Base-by-base conservation (phyloP, 2,329 filamentous ascomycete species). In the Colletotrichum chlorophyti region DNA sequence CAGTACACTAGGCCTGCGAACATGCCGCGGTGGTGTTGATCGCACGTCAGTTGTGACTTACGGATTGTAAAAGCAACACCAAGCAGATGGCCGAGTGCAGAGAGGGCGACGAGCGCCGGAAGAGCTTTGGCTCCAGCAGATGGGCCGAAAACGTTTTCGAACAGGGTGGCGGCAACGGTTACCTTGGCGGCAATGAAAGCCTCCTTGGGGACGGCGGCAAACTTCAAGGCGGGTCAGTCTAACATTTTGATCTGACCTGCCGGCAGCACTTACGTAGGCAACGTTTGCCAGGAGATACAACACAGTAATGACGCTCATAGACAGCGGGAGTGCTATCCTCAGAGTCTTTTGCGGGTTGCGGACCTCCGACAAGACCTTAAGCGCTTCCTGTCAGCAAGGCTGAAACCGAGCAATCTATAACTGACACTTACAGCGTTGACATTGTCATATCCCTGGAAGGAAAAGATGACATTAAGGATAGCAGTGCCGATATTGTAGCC, bases 321-420 rank as follows among this genome's bases (percentile, higher is more conserved):
- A 55, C 3, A 60, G 32, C 2, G 57, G 57, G 10, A 60, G 41
- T 3, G 57, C 57, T 6, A 60, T 31, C 15, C 31, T 40, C 2
- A 60, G 46, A 7, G 57, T 60, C n/a, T 42, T 47, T 21, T 60
- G 52, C n/a, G 57, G 57, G n/a, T 60, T 60, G 21, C 57, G 52
- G 10, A 60, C 51, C 41, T 60, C 57, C 3, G 52, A 60, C 3
- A 60, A 34, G 1, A 60, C 49, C 43, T 59, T 1, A 7, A 1
- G 4, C 17, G 17, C 8, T 3, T 42, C n/a, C n/a, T n/a, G n/a
- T n/a, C n/a, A n/a, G n/a, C 2, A 17, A 31, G 4, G 9, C 42
- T 23, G 3, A 12, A 3, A 2, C 6, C 10, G 5, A 5, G 23
- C 2, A 5, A 14, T 6, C 2, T 2, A 10, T 8, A 1, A 12